Conservation (phyloP, 1,139 yeast species). For the Zygoascus sp. region DNA sequence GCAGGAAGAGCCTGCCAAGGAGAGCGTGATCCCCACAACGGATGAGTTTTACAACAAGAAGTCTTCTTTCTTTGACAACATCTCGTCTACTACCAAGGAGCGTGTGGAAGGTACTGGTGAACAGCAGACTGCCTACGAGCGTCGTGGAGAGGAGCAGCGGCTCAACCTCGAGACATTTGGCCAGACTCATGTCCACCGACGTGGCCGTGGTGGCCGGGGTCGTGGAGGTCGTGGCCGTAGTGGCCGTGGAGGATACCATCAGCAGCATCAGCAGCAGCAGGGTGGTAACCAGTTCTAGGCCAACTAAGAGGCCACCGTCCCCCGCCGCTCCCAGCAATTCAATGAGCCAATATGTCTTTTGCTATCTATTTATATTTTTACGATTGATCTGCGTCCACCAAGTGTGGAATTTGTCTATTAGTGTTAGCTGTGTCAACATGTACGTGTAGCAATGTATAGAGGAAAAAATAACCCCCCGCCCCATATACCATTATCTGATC, state of each 20-base stretch:
- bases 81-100: slow-evolving; percentile 53
- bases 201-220: slow-evolving; percentile 36
- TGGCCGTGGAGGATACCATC: slow-evolving; percentile 4
- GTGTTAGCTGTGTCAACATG: slow-evolving; percentile 2
- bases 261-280: background rate
- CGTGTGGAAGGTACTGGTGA: slow-evolving; percentile 33
- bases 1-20: slow-evolving; percentile 33
- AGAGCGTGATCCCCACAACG: slow-evolving; percentile 13
- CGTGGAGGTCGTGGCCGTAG: slow-evolving; percentile 14
- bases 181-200: slow-evolving; percentile 38
- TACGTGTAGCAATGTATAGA: slow-evolving; percentile 4
- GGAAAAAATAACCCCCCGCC: too few relatives aligned
- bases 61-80: slow-evolving; percentile 75
- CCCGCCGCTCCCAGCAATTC: background rate
- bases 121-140: slow-evolving; percentile 38
- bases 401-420: slow-evolving; percentile 10
- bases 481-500: too few relatives aligned
- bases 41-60: slow-evolving; percentile 55
- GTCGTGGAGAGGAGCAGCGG: slow-evolving; percentile 60
- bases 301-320: background rate
- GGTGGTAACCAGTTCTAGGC: background rate
- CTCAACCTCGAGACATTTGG: slow-evolving; percentile 69
- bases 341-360: background rate
- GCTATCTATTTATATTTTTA: slow-evolving; percentile 10
- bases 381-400: slow-evolving; percentile 16